These are phyloP conservation scores for Mycena crocata DNA, from an alignment of 768 basidiomycete species.

Conservation along the genomic window DNA sequence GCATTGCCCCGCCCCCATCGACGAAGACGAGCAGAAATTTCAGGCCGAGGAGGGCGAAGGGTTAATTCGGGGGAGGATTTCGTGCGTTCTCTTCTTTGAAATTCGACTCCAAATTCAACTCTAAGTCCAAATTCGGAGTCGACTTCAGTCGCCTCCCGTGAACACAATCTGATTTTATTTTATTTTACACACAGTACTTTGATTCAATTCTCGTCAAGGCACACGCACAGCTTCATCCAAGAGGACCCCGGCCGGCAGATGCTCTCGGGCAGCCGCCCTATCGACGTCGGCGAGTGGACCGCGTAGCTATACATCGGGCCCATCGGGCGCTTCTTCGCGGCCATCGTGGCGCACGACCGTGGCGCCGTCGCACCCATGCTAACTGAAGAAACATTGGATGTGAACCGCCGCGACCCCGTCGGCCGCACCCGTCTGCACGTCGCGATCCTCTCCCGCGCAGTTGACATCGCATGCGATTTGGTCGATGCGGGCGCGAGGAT, in stretches of 20 bases:
- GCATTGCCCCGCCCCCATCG: constrained; percentile 55
- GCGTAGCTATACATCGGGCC: constrained; percentile 68
- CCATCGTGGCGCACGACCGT: constrained; percentile 60
- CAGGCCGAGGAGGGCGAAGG: constrained; percentile 63
- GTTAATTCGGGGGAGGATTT: constrained; percentile 64
- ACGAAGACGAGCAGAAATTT: constrained; percentile 63
- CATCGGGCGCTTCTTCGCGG: constrained; percentile 63
- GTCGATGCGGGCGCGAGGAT: constrained; percentile 67
- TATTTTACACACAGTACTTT: too few relatives aligned
- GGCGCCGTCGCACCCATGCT: constrained; percentile 52
- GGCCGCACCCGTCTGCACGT: constrained; percentile 69
- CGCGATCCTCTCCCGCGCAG: constrained; percentile 59
- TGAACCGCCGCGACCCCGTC: constrained; percentile 69
- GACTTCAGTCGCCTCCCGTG: too few relatives aligned
- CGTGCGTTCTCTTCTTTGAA: constrained; percentile 46
- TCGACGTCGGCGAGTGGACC: constrained; percentile 72
- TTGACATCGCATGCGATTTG: constrained; percentile 60
- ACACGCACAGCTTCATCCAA: constrained; percentile 65
- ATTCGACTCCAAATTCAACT: too few relatives aligned
- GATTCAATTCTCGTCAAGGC: too few relatives aligned
- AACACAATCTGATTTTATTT: too few relatives aligned
- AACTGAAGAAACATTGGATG: constrained; percentile 53
- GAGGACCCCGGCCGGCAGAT: constrained; percentile 72
- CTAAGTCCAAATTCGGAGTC: too few relatives aligned
- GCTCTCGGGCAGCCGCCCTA: too few relatives aligned